phyloP scores from a whole-genome alignment of 2,329 filamentous ascomycete genomes.

The Ophiognomonia clavigignenti-juglandacearum region DNA sequence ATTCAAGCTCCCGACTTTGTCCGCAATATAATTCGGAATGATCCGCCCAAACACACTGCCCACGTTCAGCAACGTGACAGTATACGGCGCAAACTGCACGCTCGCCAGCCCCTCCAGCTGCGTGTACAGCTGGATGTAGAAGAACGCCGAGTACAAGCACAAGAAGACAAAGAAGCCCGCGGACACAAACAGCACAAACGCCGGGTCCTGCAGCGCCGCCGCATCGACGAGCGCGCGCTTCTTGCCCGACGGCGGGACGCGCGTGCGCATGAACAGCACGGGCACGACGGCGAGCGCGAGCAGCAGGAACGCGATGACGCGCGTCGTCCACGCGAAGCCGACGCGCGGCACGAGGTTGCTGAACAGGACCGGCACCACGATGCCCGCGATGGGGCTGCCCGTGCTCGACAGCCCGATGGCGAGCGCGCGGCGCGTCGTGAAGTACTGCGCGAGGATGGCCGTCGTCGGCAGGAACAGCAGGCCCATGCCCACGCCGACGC shows the following conservation, averaged over 20 bases:
- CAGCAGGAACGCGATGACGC: slow-evolving; percentile 47
- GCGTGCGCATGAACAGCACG: slow-evolving; percentile 33
- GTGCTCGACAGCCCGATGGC: slow-evolving; percentile 26
- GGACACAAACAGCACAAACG: slow-evolving; percentile 32
- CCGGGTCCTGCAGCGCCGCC: slow-evolving; percentile 31
- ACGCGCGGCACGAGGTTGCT: slow-evolving; percentile 22
- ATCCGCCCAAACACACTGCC: slow-evolving; percentile 41
- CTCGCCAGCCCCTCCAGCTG: slow-evolving; percentile 34
- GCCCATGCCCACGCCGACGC: slow-evolving; percentile 32
- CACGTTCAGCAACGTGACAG: slow-evolving; percentile 38
- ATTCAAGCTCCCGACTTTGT: slow-evolving; percentile 36
- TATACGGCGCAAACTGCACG: slow-evolving; percentile 31
- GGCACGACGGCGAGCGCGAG: slow-evolving; percentile 34
- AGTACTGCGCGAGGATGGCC: slow-evolving; percentile 36
- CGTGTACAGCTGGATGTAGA: slow-evolving; percentile 39
- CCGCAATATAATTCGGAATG: slow-evolving; percentile 39
- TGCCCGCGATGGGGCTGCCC: slow-evolving; percentile 35
- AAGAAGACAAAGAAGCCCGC: slow-evolving; percentile 37
- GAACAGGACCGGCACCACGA: slow-evolving; percentile 43
- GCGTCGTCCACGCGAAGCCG: slow-evolving; percentile 36
- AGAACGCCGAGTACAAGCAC: slow-evolving; percentile 44
- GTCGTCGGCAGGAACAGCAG: slow-evolving; percentile 30
- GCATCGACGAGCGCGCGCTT: slow-evolving; percentile 30
- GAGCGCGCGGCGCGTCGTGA: slow-evolving; percentile 27
- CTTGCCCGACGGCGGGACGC: slow-evolving; percentile 25